Evolutionary conservation across 331 rosid species (phyloP), one percentile per base, ranked within the genome.

Genomic region (Malus hybrid): DNA sequence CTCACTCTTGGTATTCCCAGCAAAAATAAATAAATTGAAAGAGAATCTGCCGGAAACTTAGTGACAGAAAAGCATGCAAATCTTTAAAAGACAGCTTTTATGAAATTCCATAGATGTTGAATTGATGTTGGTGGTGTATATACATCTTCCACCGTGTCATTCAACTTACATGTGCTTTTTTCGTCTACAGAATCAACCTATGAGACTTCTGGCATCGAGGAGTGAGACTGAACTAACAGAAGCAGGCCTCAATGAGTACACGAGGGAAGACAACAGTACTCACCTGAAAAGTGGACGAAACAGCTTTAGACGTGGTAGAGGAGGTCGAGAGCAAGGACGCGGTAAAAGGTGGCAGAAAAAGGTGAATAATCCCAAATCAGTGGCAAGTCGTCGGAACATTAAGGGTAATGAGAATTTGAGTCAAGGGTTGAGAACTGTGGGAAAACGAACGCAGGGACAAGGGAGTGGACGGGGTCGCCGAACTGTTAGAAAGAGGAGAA

Each of bases 391-490:
- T 4, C 85, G 71, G 56, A 88, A 78, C 64, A 73, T 71, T 29
- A 90, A 77, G 84, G 69, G 74, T 74, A 76, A 65, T 68, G 89
- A 76, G 67, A 89, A 71, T 80, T 58, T 83, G 26, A 85, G 71
- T 81, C 87, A 73, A 70, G 93, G 82, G 86, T 44, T 83, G 29
- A 87, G 87, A 85, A 91, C 79, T 48, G 88, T 82, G 66, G 90
- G 84, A 3, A 83, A 75, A 61, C 88, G 81, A 78, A 60, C 88
- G 26, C 90, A 77, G 64, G 90, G 88, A 68, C 90, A 85, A 73
- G 91, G 82, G 52, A 89, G 97, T 62, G 87, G 87, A 39, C 90
- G 99, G 61, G 98, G 99, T 13, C 98, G 90, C 56, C 93, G 99
- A 7, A 92, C 99, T 0, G 89, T 92, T 63, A 85, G 99, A 85